These are phyloP conservation scores for Musa schizocarpa DNA, from an alignment of 176 grass and related monocot genomes.

Conservation along the genomic window DNA sequence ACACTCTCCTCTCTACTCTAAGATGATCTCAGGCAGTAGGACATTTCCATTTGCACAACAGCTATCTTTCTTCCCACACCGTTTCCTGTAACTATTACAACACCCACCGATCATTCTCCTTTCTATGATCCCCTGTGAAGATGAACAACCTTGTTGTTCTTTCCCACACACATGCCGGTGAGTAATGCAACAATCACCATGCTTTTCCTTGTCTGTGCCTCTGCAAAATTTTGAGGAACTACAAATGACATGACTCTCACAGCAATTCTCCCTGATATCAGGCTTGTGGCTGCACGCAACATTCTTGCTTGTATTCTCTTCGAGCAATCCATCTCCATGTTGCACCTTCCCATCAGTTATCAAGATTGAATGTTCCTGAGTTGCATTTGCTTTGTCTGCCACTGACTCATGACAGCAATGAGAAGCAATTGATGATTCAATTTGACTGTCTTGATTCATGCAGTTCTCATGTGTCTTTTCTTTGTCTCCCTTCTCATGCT, in stretches of 20 bases:
- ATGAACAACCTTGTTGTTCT: constrained; percentile 32
- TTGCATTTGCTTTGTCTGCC: constrained; percentile 1
- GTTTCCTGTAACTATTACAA: constrained; percentile 49
- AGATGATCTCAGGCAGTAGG: constrained; percentile 66
- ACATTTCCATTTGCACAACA: constrained; percentile 52
- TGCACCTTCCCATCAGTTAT: constrained; percentile 9
- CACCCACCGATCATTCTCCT: constrained; percentile 29
- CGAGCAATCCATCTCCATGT: constrained; percentile 8
- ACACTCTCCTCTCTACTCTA: constrained; percentile 32
- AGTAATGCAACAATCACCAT: constrained; percentile 14
- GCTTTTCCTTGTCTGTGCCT: constrained; percentile 12
- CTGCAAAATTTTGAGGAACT: neutral
- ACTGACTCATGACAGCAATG: constrained; percentile 37
- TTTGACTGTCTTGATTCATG: constrained; percentile 13
- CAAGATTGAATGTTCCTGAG: constrained; percentile 28
- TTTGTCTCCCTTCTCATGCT: constrained; percentile 24
- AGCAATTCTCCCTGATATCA: constrained; percentile 1
- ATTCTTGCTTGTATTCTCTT: constrained; percentile 9
- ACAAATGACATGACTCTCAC: neutral
- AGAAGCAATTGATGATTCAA: constrained; percentile 21
- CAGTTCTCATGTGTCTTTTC: neutral
- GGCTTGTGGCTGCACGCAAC: constrained; percentile 10
- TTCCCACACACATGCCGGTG: constrained; percentile 16
- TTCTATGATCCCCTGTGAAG: constrained; percentile 17
- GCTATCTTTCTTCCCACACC: constrained; percentile 30